Conservation (phyloP, 2,329 filamentous ascomycete species). For the Akanthomyces dipterigenus region DNA sequence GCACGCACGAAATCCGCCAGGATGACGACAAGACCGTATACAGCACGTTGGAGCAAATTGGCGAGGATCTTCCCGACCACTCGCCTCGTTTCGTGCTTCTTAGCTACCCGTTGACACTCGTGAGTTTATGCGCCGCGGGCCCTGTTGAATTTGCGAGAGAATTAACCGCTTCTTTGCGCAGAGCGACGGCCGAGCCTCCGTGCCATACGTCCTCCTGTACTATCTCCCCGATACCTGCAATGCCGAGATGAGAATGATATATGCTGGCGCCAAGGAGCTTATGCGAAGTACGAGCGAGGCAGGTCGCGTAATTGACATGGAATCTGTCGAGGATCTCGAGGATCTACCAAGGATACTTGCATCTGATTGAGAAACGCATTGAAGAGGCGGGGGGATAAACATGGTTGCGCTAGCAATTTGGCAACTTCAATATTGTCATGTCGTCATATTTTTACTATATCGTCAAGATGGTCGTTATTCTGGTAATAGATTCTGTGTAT, state of each 20-base stretch:
- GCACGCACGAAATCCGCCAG: constrained; percentile 81
- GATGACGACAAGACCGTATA: constrained; percentile 73
- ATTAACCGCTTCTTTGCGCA: constrained; percentile 27
- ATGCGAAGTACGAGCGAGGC: constrained; percentile 91
- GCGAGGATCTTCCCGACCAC: constrained; percentile 87
- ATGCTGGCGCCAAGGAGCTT: constrained; percentile 91
- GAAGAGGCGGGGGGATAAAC: background rate
- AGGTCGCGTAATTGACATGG: constrained; percentile 79
- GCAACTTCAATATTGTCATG: constrained; percentile 5
- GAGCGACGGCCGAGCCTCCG: constrained; percentile 75
- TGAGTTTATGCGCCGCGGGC: constrained; percentile 35
- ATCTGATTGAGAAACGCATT: constrained; percentile 11
- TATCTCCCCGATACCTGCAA: constrained; percentile 93
- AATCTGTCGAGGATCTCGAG: constrained; percentile 71
- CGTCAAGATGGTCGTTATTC: constrained; percentile 24
- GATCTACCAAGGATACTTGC: constrained; percentile 65
- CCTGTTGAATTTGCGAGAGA: background rate
- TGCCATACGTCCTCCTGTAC: constrained; percentile 92
- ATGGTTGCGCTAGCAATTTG: background rate
- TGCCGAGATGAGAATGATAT: constrained; percentile 80
- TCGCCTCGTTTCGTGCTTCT: constrained; percentile 83
- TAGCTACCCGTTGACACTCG: constrained; percentile 83
- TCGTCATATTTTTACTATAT: constrained; percentile 15
- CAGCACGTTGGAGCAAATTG: constrained; percentile 70
- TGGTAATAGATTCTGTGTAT: constrained; percentile 46